These are phyloP conservation scores for Castanea sativa DNA, from an alignment of 306 rosid genomes.

Conservation along the genomic window DNA sequence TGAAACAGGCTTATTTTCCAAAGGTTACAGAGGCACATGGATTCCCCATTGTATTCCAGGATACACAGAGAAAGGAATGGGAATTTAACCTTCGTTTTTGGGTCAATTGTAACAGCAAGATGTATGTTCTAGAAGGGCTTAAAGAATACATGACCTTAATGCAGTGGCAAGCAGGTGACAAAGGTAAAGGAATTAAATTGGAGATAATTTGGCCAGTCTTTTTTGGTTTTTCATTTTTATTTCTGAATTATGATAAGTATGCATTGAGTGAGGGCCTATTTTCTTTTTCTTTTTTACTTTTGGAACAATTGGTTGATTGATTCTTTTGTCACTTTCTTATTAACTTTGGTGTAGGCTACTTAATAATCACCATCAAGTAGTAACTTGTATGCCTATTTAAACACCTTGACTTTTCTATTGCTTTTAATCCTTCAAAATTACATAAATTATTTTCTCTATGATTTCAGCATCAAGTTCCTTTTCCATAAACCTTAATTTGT, in stretches of 20 bases:
- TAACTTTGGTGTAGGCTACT: no score
- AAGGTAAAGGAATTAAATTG: constrained; percentile 8
- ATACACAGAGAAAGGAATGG: constrained; percentile 19
- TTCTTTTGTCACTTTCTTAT: neutral
- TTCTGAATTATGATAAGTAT: no score
- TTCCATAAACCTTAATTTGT: neutral
- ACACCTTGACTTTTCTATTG: no score
- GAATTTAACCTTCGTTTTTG: constrained; percentile 19
- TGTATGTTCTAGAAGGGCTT: constrained; percentile 29
- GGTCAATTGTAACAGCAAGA: constrained; percentile 11
- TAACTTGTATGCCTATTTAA: no score
- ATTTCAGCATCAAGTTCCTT: neutral
- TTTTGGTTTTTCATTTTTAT: no score
- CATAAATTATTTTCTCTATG: neutral
- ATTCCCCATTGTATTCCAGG: constrained; percentile 2
- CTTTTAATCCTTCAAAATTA: no score
- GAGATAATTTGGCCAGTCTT: no score
- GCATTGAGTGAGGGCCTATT: no score
- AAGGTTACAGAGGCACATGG: neutral
- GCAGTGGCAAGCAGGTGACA: constrained; percentile 30
- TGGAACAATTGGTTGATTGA: neutral
- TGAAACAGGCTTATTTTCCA: constrained; percentile 23
- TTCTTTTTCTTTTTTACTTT: neutral
- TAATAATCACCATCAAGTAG: no score
- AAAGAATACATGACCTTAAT: constrained; percentile 18